Base-by-base conservation (phyloP, 495 filamentous ascomycete species). In the Penicillium cosmopolitanum region DNA sequence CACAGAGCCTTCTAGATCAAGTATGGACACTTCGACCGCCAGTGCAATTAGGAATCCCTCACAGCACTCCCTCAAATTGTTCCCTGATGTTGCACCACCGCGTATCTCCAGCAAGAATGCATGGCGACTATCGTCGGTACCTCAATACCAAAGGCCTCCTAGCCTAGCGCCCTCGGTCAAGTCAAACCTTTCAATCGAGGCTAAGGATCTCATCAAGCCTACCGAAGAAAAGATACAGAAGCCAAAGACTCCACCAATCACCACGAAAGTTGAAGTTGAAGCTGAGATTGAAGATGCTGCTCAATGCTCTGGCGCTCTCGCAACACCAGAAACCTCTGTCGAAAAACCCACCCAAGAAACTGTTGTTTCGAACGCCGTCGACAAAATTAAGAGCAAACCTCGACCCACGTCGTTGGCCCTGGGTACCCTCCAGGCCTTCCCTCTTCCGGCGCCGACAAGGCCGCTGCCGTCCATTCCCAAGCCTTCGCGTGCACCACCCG, bases 391-490 rank as follows among this genome's bases (percentile, higher is more conserved):
- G 57, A 53, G 13, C 35, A 60, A 50, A 16, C 35, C 63, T 46
- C 71, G 70, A 25, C 66, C 68, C 6, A 42, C 63, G 2, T 73
- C 76, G 0, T 50, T 73, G 25, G 65, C 71, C 0, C 59, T 73
- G 60, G 66, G 67, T 21, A 64, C 74, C 0, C 66, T 79, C 16
- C 58, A 75, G 34, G 70, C 73, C 16, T 79, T 78, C 35, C 76
- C 76, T 54, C 66, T 77, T 4, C 76, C 76, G 8, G 74, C 74
- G 46, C 76, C 76, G 9, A 75, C 66, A 18, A 67, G 57, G 23
- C 73, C 76, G 11, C 42, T 79, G 6, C 76, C 76, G 54, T 70
- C 66, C 7, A 59, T 76, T 10, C 76, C 76, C 0, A 60, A 69
- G 35, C 52, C 52, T n/a, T 28, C 44, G n/a, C 44, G 43, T 50